Conservation (phyloP, 2,329 filamentous ascomycete genomes). For the Chrysosphaeria jannelii region DNA sequence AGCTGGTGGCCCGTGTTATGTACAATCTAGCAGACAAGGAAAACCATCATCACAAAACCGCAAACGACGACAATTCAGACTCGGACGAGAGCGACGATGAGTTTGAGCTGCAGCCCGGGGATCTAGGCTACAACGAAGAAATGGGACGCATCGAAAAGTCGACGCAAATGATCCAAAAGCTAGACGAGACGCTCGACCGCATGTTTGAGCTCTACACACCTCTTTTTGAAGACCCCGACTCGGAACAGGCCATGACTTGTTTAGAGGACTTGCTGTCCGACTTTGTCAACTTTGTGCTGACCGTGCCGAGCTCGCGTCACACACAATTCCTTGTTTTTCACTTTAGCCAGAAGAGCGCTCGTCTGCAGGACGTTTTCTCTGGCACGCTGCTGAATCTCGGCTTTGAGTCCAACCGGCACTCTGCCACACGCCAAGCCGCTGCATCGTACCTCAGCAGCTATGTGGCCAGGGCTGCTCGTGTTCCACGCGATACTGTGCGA, state of each 20-base stretch:
- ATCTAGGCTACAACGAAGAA: conserved; percentile 33
- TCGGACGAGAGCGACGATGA: conserved; percentile 1
- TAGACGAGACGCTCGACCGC: conserved; percentile 68
- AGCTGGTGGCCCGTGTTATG: conserved; percentile 45
- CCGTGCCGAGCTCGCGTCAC: conserved; percentile 73
- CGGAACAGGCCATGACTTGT: conserved; percentile 35
- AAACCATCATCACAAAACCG: conserved; percentile 6
- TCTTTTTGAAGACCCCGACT: conserved; percentile 36
- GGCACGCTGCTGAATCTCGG: conserved; percentile 45
- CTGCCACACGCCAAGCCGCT: conserved; percentile 52
- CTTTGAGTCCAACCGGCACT: conserved; percentile 37
- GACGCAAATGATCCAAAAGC: conserved; percentile 61
- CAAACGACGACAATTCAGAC: conserved; percentile 17
- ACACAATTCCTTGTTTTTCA: conserved; percentile 92
- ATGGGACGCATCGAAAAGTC: conserved; percentile 35
- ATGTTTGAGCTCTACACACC: conserved; percentile 62
- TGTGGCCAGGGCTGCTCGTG: conserved; percentile 62
- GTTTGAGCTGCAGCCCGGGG: conserved; percentile 29
- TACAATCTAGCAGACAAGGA: conserved; percentile 13
- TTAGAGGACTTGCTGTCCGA: conserved; percentile 59
- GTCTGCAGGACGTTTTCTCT: conserved; percentile 56
- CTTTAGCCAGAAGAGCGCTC: conserved; percentile 57
- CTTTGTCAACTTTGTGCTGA: conserved; percentile 66
- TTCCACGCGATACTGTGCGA: conserved; percentile 46
- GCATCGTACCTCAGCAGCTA: conserved; percentile 87